phyloP scores from a whole-genome alignment of 1,139 yeast genomes.

The Scheffersomyces cryptocercus region DNA sequence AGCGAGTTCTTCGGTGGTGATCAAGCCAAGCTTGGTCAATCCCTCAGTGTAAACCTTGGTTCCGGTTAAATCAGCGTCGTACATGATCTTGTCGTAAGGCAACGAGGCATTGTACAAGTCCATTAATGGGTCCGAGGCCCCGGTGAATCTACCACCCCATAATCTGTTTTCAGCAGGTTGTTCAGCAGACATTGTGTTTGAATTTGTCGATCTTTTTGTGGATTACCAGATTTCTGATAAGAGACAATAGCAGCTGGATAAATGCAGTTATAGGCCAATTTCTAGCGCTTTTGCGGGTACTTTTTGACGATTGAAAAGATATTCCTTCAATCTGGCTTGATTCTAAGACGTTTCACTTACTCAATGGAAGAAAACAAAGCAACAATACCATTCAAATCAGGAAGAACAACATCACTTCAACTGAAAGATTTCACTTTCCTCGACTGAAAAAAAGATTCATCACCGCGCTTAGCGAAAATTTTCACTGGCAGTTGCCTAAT shows the following conservation, averaged over 20 bases:
- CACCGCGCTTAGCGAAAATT: slow-evolving; percentile 36
- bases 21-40: slow-evolving; percentile 70
- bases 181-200: slow-evolving; percentile 21
- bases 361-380: too few species aligned
- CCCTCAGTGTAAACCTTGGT: slow-evolving; percentile 93
- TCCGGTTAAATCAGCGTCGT: slow-evolving; percentile 89
- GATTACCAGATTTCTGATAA: slow-evolving; percentile 1
- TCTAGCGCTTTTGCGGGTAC: too few species aligned
- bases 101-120: slow-evolving; percentile 94
- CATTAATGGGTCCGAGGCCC: slow-evolving; percentile 96
- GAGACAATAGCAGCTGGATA: too few species aligned
- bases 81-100: slow-evolving; percentile 95
- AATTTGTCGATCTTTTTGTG: not conserved
- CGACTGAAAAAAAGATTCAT: slow-evolving; percentile 18
- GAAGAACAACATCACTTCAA: too few species aligned
- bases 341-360: too few species aligned
- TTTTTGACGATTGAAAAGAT: too few species aligned
- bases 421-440: not conserved
- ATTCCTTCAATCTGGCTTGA: too few species aligned
- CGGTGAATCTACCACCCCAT: slow-evolving; percentile 99
- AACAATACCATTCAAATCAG: too few species aligned
- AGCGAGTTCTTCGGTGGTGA: slow-evolving; percentile 66
- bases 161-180: slow-evolving; percentile 62
- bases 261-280: too few species aligned
- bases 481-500: slow-evolving; percentile 19